These are phyloP conservation scores for Pyrus hybrid DNA, from an alignment of 331 rosid species.

Conservation along the genomic window DNA sequence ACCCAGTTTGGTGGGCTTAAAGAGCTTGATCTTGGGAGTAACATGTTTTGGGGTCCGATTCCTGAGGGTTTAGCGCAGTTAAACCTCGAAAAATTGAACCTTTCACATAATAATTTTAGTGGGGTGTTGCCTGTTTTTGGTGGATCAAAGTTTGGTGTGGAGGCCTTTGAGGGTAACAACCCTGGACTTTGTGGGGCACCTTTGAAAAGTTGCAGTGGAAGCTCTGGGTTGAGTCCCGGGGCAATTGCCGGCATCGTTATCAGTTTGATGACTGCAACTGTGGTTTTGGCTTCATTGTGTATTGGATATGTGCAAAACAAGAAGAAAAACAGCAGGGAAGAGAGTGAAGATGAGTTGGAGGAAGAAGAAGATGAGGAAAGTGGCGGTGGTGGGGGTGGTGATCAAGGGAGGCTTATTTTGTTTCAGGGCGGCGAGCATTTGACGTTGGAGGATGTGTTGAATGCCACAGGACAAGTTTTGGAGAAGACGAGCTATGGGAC, in stretches of 20 bases:
- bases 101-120: slow-evolving; percentile 81
- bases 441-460: slow-evolving; percentile 88
- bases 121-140: slow-evolving; percentile 70
- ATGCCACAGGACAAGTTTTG: slow-evolving; percentile 94
- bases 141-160: slow-evolving; percentile 54
- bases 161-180: slow-evolving; percentile 74
- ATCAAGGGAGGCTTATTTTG: slow-evolving; percentile 85
- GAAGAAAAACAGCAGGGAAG: slow-evolving; percentile 61
- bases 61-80: slow-evolving; percentile 43
- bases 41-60: slow-evolving; percentile 55
- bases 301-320: slow-evolving; percentile 86
- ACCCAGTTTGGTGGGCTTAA: slow-evolving; percentile 53
- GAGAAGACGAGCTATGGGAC: slow-evolving; percentile 97
- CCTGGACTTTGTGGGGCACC: slow-evolving; percentile 84
- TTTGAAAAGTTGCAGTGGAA: slow-evolving; percentile 51
- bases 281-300: slow-evolving; percentile 74
- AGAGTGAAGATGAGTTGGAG: slow-evolving; percentile 78
- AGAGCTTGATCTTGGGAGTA: slow-evolving; percentile 63
- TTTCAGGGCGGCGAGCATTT: slow-evolving; percentile 89
- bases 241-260: slow-evolving; percentile 97
- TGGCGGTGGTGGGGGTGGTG: slow-evolving; percentile 23
- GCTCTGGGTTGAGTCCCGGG: slow-evolving; percentile 69
- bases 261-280: slow-evolving; percentile 82
- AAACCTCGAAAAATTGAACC: slow-evolving; percentile 71
- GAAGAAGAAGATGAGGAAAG: slow-evolving; percentile 58